Conservation (phyloP, 352 stramenopile genomes). For the Pythium chondricola region DNA sequence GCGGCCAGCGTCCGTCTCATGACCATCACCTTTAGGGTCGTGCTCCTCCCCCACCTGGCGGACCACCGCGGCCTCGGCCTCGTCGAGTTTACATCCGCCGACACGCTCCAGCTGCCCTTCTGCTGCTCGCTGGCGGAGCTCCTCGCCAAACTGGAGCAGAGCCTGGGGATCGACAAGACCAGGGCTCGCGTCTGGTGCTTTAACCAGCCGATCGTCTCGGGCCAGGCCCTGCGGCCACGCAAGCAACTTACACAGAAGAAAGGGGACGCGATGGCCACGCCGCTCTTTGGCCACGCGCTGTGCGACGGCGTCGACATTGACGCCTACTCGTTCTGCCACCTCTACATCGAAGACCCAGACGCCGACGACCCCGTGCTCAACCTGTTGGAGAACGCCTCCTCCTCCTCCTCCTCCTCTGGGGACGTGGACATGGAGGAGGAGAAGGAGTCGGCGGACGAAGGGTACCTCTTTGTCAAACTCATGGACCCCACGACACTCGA, state of each 20-base stretch:
- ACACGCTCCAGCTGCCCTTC: constrained; percentile 56
- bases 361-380: constrained; percentile 33
- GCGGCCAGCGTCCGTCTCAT: constrained; percentile 67
- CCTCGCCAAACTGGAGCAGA: constrained; percentile 26
- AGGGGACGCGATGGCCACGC: constrained; percentile 29
- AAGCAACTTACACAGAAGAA: constrained; percentile 48
- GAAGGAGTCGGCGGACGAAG: neutral
- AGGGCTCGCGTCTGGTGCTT: constrained; percentile 62
- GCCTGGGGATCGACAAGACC: constrained; percentile 23
- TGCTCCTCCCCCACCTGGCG: constrained; percentile 48
- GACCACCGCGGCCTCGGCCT: constrained; percentile 51
- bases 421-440: constrained; percentile 9
- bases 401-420: too few species aligned
- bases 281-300: constrained; percentile 65
- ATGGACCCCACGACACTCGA: constrained; percentile 32
- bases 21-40: constrained; percentile 72
- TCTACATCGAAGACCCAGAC: constrained; percentile 52
- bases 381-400: neutral
- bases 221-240: constrained; percentile 59
- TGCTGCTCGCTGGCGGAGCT: constrained; percentile 60
- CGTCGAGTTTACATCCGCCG: constrained; percentile 35
- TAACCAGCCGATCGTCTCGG: constrained; percentile 68
- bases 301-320: constrained; percentile 79
- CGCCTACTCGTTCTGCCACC: constrained; percentile 74
- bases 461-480: constrained; percentile 65